Evolutionary conservation across 371 early-diverging fungal species (phyloP), one percentile per base, ranked within the genome.

Genomic region (Rhizomucor pusillus): DNA sequence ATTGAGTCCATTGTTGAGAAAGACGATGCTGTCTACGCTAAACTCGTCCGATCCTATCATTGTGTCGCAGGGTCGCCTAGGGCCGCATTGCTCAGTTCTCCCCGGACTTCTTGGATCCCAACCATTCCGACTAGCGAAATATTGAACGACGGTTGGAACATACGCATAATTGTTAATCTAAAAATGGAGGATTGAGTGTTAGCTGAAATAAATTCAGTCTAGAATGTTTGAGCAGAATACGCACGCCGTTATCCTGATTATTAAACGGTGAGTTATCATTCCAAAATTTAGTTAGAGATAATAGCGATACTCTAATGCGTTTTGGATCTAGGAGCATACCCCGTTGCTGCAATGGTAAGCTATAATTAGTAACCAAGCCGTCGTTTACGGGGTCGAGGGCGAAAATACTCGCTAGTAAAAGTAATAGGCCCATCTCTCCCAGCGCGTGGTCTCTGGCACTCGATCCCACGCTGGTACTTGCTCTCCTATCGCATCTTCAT

Each of bases 341-440:
- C 66, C 66, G 40, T 65, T 65, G 52, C 63, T 63, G 46, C 41
- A 35, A 7, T 29, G 29, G 7, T 29, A 29, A 29, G 29, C 29
- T 19, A 23, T 33, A 29, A 33, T 6, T 11, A 24, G 22, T 43
- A 29, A 45, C 1, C 29, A 33, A 35, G 33, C n/a, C 24, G 16
- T 25, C 6, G 23, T 19, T 22, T 9, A 4, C 0, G 6, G 20
- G 23, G 23, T 14, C 23, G 2, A 14, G 3, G 19, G 41, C 29
- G 29, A 29, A 29, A 24, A 19, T 47, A 58, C 63, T 63, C 47
- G 47, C 63, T 65, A 65, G 55, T 65, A 65, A 36, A 65, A 44
- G 51, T 65, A 65, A 46, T 65, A 65, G 16, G 66, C 46, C 66
- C 66, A 60, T 52, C 65, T 43, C 34, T 65, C 66, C 66, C 60